These are phyloP conservation scores for Trichoderma atrobrunneum DNA, from an alignment of 2,329 filamentous ascomycete genomes.

Conservation along the genomic window DNA sequence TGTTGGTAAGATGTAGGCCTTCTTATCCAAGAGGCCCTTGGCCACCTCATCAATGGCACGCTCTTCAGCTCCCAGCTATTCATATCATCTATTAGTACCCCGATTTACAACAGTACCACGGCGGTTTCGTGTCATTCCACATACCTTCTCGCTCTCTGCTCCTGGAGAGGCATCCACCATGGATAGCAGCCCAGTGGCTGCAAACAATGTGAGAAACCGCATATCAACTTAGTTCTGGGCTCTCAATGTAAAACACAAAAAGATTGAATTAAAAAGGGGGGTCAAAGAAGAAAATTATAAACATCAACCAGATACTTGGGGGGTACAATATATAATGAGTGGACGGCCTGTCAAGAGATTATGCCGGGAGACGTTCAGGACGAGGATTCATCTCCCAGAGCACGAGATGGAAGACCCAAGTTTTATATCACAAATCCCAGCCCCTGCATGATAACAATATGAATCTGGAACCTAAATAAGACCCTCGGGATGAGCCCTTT, in stretches of 20 bases:
- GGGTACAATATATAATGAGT: constrained; percentile 6
- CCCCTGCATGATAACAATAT: constrained; percentile 13
- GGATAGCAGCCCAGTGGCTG: constrained; percentile 28
- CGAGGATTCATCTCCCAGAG: neutral
- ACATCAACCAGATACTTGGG: neutral
- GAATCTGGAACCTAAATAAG: constrained; percentile 15
- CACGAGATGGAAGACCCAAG: neutral
- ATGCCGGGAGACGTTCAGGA: neutral
- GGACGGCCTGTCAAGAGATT: constrained; percentile 18
- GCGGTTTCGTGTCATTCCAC: neutral
- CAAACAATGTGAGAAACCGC: constrained; percentile 26
- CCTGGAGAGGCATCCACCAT: constrained; percentile 29
- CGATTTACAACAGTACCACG: too few species aligned
- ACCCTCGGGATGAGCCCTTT: constrained; percentile 1
- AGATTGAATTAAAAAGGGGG: neutral
- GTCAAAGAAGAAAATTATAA: constrained; percentile 6
- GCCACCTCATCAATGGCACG: neutral
- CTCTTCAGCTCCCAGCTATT: neutral
- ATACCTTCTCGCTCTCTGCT: constrained; percentile 20
- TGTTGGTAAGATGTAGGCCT: neutral
- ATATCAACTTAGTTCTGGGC: constrained; percentile 22
- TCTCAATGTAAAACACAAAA: neutral
- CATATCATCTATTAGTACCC: neutral
- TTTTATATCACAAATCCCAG: constrained; percentile 14
- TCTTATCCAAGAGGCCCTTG: neutral